Conservation (phyloP, 2,329 filamentous ascomycete genomes). For the Botryotinia calthae region DNA sequence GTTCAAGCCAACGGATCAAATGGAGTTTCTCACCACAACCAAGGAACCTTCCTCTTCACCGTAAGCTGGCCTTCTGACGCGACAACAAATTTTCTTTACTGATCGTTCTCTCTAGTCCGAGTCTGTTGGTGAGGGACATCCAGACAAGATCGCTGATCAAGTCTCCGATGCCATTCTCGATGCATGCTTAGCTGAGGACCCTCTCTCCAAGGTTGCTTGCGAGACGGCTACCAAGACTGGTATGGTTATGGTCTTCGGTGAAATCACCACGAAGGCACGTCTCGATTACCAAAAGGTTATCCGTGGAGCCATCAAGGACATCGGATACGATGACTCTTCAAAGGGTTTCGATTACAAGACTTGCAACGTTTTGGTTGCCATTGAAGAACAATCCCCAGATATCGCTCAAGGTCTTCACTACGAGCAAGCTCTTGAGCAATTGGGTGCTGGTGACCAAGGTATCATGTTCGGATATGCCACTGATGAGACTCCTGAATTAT, state of each 20-base stretch:
- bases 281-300: conserved; percentile 99
- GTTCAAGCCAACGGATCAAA: conserved; percentile 41
- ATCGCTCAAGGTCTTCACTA: conserved; percentile 99
- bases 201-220: conserved; percentile 97
- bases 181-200: conserved; percentile 91
- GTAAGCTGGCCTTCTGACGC: conserved; percentile 44
- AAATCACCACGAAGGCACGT: conserved; percentile 94
- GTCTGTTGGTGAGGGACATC: conserved; percentile 86
- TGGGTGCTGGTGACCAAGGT: conserved; percentile 98
- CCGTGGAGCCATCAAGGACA: conserved; percentile 93
- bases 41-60: conserved; percentile 81
- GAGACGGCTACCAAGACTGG: conserved; percentile 99
- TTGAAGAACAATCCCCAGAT: conserved; percentile 98
- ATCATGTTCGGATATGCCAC: conserved; percentile 99
- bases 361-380: conserved; percentile 95
- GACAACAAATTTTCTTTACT: conserved; percentile 19
- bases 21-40: conserved; percentile 49
- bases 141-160: conserved; percentile 97
- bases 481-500: conserved; percentile 96
- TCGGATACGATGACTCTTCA: conserved; percentile 92
- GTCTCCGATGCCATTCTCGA: conserved; percentile 98
- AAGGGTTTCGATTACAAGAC: conserved; percentile 99
- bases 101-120: conserved; percentile 58
- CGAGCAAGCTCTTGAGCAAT: conserved; percentile 93
- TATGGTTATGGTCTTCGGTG: conserved; percentile 98